Evolutionary conservation across 2,329 filamentous ascomycete species (phyloP), one percentile per base, ranked within the genome.

Genomic region (Neonectria coccinea): DNA sequence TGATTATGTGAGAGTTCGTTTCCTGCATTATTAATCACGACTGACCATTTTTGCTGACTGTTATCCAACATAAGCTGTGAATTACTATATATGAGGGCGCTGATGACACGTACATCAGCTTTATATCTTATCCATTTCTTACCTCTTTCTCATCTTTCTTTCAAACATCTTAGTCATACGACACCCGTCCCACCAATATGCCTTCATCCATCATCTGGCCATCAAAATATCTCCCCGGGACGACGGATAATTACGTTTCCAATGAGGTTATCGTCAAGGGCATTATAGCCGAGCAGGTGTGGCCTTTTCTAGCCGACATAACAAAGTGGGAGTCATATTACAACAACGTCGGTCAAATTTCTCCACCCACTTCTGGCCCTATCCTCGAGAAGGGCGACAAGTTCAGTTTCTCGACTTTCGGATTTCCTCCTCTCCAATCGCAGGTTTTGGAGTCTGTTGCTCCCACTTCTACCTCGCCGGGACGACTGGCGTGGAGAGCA

Each of bases 391-490:
- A 74, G 47, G 72, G 65, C 16, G 66, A 74, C 62, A 66, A 53
- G 10, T 76, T 76, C 60, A 70, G 66, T 36, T 76, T 75, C 45
- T 71, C 73, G 18, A 76, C 74, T 0, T 76, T 76, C 42, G 74
- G 74, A 6, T 70, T 75, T 57, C 70, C 73, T 14, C 70, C 73
- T 9, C 60, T 75, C 7, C 48, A 54, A 16, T 72, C 64, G 3
- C 54, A 70, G 27, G 73, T 74, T n/a, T 56, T 65, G 14, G 74
- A 76, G 44, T 74, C 65, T 1, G 63, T 69, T 9, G 31, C 65
- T 4, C 75, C 75, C 11, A 56, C 64, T 1, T 10, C 53, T 1
- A 48, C n/a, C 0, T 60, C 54, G 5, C 56, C 67, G 3, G 72
- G 74, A 2, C 69, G 73, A 22, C 59, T 76, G 6, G 73, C 73